Conservation (phyloP, 1,284 basidiomycete genomes). For the Mycena sp. region DNA sequence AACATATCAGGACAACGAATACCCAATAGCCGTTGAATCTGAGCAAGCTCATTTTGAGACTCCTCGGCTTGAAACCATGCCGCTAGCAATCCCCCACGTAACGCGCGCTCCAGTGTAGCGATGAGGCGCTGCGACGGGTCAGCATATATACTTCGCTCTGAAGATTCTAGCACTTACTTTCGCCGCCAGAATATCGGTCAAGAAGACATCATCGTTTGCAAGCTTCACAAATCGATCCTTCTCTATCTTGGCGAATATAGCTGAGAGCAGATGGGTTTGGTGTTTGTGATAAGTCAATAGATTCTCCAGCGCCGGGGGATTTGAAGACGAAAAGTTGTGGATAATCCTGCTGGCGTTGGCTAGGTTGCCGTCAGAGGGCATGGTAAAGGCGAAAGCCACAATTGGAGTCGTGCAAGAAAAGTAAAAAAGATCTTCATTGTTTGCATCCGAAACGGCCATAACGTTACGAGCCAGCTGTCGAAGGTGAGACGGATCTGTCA, state of each 20-base stretch:
- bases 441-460: no score
- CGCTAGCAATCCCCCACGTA: background rate
- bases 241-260: slow-evolving; percentile 7
- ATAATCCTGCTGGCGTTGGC: background rate
- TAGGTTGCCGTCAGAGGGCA: background rate
- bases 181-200: background rate
- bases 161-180: background rate
- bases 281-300: slow-evolving; percentile 10
- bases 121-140: background rate
- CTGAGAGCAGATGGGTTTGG: slow-evolving; percentile 6
- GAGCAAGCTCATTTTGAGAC: slow-evolving; percentile 5
- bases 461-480: no score
- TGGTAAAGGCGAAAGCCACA: background rate
- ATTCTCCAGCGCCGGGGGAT: background rate
- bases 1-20: background rate
- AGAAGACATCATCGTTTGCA: background rate
- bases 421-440: no score
- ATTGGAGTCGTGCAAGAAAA: no score
- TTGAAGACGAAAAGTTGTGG: background rate
- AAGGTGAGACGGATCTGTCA: no score
- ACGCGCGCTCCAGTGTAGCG: background rate
- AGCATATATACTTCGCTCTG: background rate
- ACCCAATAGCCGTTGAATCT: slow-evolving; percentile 4
- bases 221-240: background rate
- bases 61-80: slow-evolving; percentile 4